Percentiles rank a stretch among this genome's conserved stretches.
Conservation (phyloP, 257 asterid genomes). For the Gentiana dahurica region DNA sequence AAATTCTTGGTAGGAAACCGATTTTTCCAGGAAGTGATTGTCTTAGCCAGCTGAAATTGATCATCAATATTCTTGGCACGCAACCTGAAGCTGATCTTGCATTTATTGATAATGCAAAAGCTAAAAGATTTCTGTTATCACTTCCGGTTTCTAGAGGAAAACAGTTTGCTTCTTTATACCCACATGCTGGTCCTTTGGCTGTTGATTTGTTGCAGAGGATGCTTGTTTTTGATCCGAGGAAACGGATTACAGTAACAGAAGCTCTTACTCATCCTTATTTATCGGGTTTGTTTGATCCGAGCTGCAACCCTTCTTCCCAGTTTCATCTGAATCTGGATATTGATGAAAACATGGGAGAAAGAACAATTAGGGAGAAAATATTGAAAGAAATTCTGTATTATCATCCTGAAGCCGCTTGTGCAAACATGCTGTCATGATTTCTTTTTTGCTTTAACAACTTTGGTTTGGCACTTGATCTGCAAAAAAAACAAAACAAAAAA, state of each 20-base stretch:
- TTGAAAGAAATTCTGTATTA: constrained; percentile 27
- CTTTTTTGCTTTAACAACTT: background rate
- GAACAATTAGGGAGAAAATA: constrained; percentile 30
- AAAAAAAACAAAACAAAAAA: background rate
- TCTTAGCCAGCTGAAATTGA: constrained; percentile 36
- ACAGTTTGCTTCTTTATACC: constrained; percentile 29
- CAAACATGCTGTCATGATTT: constrained; percentile 3
- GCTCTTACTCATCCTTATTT: constrained; percentile 36
- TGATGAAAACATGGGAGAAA: constrained; percentile 31
- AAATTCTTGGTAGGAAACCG: constrained; percentile 35
- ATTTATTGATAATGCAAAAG: constrained; percentile 33
- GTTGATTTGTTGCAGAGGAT: constrained; percentile 26
- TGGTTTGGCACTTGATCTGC: background rate
- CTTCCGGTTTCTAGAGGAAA: constrained; percentile 28
- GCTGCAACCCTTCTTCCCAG: constrained; percentile 22
- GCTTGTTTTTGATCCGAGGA: constrained; percentile 32
- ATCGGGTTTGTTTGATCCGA: constrained; percentile 29
- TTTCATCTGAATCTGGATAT: constrained; percentile 23
- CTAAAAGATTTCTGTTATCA: constrained; percentile 24
- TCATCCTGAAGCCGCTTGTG: constrained; percentile 23
- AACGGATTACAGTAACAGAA: constrained; percentile 30
- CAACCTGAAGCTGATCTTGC: constrained; percentile 27
- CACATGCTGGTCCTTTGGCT: constrained; percentile 34
- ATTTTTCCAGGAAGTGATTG: constrained; percentile 38
- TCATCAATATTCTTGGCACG: constrained; percentile 25